Conservation (phyloP, 768 basidiomycete species). For the Harrya chromipes region DNA sequence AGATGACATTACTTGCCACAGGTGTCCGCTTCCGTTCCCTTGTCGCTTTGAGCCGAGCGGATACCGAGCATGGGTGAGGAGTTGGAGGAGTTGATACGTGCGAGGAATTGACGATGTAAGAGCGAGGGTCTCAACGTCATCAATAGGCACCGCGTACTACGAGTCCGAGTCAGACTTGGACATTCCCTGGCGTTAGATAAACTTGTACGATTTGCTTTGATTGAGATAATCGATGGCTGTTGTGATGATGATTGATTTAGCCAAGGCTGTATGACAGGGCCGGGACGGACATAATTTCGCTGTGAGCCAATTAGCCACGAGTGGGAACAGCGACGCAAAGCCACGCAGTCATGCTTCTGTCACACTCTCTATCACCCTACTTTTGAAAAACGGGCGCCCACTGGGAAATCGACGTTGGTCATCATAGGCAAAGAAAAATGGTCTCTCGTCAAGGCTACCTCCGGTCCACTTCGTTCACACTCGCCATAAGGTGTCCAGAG, state of each 20-base stretch:
- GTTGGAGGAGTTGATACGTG: conserved; percentile 10
- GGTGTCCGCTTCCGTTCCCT: conserved; percentile 15
- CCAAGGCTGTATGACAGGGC: conserved; percentile 12
- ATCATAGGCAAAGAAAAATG: not conserved
- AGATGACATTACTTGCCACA: not conserved
- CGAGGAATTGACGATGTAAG: not conserved
- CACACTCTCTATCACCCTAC: conserved; percentile 13
- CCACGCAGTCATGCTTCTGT: conserved; percentile 12
- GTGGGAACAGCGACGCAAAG: conserved; percentile 18
- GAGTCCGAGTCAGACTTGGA: too few species aligned
- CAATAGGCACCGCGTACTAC: too few species aligned
- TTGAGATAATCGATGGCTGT: conserved; percentile 20
- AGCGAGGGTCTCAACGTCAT: too few species aligned
- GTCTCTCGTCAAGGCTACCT: not conserved
- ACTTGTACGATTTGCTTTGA: not conserved
- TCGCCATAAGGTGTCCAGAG: not conserved
- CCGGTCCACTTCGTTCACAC: not conserved
- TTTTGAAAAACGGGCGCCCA: not conserved
- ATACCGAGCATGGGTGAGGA: conserved; percentile 6
- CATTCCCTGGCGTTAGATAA: too few species aligned
- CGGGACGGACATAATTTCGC: conserved; percentile 10
- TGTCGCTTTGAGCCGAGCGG: conserved; percentile 12
- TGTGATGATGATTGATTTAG: conserved; percentile 5
- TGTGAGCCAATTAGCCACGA: conserved; percentile 15
- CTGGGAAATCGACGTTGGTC: not conserved